These are phyloP conservation scores for Pseudogymnoascus sp. DNA, from an alignment of 2,329 filamentous ascomycete genomes.

Conservation along the genomic window DNA sequence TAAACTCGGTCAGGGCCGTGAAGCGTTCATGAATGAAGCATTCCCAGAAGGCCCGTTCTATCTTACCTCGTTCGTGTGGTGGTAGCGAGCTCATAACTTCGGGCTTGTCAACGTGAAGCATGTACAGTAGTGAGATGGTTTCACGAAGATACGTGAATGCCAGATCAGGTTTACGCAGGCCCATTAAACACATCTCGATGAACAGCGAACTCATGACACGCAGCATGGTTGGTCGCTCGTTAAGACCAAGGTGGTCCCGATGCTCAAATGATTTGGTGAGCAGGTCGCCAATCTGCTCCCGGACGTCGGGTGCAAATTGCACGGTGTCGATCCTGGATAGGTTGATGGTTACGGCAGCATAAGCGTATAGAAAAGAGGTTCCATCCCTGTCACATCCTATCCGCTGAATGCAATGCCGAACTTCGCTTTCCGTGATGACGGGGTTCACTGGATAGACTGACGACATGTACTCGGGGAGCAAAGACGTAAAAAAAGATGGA, in stretches of 20 bases:
- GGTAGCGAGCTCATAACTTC: constrained; percentile 28
- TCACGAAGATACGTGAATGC: constrained; percentile 46
- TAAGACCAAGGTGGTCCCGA: constrained; percentile 31
- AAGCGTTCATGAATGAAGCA: constrained; percentile 51
- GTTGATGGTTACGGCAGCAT: constrained; percentile 39
- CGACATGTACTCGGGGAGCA: constrained; percentile 38
- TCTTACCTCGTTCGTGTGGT: constrained; percentile 32
- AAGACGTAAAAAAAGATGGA: constrained; percentile 34
- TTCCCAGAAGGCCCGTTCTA: constrained; percentile 49
- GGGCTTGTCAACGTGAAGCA: constrained; percentile 37
- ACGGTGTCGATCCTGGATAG: constrained; percentile 29
- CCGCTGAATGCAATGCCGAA: constrained; percentile 26
- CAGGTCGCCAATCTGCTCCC: constrained; percentile 24
- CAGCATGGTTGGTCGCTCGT: constrained; percentile 37
- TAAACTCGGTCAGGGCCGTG: constrained; percentile 13
- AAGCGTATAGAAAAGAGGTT: constrained; percentile 37
- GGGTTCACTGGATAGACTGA: constrained; percentile 42
- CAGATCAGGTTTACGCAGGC: constrained; percentile 39
- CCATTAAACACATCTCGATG: constrained; percentile 46
- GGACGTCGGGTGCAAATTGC: constrained; percentile 26
- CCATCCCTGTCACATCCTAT: not conserved
- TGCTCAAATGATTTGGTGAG: constrained; percentile 30
- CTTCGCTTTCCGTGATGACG: constrained; percentile 36
- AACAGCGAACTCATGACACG: constrained; percentile 46
- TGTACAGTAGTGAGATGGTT: constrained; percentile 39